Conservation (phyloP, 257 asterid genomes). For the Petunia axillaris region DNA sequence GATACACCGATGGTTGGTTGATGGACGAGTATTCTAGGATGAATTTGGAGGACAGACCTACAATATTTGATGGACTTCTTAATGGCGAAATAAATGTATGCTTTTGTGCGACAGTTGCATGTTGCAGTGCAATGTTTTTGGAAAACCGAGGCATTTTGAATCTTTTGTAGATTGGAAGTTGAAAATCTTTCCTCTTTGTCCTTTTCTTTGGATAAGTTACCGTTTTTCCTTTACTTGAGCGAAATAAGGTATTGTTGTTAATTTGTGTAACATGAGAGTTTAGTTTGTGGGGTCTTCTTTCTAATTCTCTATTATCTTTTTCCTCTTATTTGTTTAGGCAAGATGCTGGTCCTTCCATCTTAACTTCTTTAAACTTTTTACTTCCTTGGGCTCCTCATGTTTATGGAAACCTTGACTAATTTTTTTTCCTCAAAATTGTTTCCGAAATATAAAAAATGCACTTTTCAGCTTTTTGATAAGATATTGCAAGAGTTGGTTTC, state of each 20-base stretch:
- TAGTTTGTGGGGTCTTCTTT: neutral
- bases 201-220: neutral
- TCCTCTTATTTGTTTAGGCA: neutral
- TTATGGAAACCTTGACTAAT: neutral
- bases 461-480: conserved; percentile 17
- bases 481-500: neutral
- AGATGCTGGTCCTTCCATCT: neutral
- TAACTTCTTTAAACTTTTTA: neutral
- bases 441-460: neutral
- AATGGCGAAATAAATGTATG: neutral
- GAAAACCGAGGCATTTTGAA: neutral
- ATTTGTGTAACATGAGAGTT: neutral
- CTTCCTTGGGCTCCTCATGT: neutral
- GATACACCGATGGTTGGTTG: neutral
- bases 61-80: neutral
- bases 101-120: neutral
- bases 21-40: neutral
- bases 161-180: neutral
- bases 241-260: neutral
- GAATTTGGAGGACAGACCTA: neutral
- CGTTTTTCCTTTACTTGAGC: neutral
- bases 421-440: neutral
- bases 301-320: neutral
- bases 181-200: neutral
- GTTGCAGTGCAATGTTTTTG: neutral